A percentile compares a stretch with the other conserved stretches of the same genome.
Evolutionary conservation across 208 protist genomes (phyloP).

Genomic region (Crithidia brevicula): DNA sequence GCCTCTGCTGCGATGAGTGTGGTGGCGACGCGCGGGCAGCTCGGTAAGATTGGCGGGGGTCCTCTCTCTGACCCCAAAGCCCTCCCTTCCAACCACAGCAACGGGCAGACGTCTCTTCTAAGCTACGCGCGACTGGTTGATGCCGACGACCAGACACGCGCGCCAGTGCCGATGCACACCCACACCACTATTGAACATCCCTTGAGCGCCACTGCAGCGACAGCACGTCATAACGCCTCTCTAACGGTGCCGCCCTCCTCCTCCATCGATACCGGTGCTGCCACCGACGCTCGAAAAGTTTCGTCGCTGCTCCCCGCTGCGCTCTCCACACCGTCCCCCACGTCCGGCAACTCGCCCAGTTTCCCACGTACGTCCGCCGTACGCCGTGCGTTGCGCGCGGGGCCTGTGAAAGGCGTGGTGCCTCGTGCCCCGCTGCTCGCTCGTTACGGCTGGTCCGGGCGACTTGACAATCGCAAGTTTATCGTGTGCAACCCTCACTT

Average conservation of each 20-base stretch:
- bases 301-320: too few relatives aligned
- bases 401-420: neutral
- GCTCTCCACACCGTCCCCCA: neutral
- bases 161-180: constrained; percentile 18
- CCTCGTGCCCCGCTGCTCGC: constrained; percentile 23
- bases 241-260: too few relatives aligned
- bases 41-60: too few relatives aligned
- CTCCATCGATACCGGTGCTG: too few relatives aligned
- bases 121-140: constrained; percentile 2
- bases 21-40: too few relatives aligned
- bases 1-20: too few relatives aligned
- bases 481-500: constrained; percentile 52
- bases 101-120: neutral
- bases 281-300: too few relatives aligned
- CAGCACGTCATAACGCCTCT: too few relatives aligned
- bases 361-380: neutral
- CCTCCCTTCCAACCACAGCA: neutral
- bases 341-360: neutral
- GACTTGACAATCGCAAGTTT: constrained; percentile 40
- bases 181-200: constrained; percentile 16
- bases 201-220: neutral
- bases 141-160: neutral
- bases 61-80: too few relatives aligned
- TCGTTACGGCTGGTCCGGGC: constrained; percentile 39
- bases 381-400: neutral